Evolutionary conservation across 768 basidiomycete species (phyloP).

Genomic region (Tylopilus vinaceipallidus): DNA sequence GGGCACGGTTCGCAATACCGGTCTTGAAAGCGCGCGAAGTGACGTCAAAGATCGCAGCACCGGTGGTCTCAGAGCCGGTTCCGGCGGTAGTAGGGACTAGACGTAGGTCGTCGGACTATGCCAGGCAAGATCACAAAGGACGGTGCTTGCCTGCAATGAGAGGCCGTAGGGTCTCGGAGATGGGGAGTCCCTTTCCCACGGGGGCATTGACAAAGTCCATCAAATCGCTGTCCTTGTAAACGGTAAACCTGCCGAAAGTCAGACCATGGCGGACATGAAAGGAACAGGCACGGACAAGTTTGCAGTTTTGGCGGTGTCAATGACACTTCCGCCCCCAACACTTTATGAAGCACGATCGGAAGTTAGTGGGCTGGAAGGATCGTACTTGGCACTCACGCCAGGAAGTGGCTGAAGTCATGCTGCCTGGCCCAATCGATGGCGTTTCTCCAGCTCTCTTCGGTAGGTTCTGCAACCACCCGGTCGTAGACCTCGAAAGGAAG

Average conservation of each 20-base stretch:
- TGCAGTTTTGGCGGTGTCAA: conserved; percentile 94
- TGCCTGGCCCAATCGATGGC: conserved; percentile 87
- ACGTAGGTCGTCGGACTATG: conserved; percentile 2
- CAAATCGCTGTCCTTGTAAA: conserved; percentile 88
- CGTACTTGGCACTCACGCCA: conserved; percentile 58
- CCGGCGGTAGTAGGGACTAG: conserved; percentile 75
- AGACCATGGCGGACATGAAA: neutral
- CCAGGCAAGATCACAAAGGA: neutral
- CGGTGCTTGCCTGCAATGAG: conserved; percentile 67
- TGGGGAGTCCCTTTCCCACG: conserved; percentile 86
- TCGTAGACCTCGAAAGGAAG: conserved; percentile 83
- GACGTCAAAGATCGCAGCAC: conserved; percentile 91
- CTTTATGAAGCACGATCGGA: conserved; percentile 35
- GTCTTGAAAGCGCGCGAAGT: conserved; percentile 94
- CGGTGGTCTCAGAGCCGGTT: conserved; percentile 93
- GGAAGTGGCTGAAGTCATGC: conserved; percentile 90
- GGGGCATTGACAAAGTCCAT: conserved; percentile 98
- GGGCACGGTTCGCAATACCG: conserved; percentile 87
- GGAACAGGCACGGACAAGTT: conserved; percentile 61
- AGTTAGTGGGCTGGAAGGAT: conserved; percentile 1
- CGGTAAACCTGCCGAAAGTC: conserved; percentile 59
- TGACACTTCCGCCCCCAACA: conserved; percentile 91
- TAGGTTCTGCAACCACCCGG: conserved; percentile 84
- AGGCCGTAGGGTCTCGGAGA: conserved; percentile 70
- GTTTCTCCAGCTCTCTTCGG: conserved; percentile 82